These are phyloP conservation scores for Irpex lacteus DNA, from an alignment of 1,284 basidiomycete genomes.

Conservation along the genomic window DNA sequence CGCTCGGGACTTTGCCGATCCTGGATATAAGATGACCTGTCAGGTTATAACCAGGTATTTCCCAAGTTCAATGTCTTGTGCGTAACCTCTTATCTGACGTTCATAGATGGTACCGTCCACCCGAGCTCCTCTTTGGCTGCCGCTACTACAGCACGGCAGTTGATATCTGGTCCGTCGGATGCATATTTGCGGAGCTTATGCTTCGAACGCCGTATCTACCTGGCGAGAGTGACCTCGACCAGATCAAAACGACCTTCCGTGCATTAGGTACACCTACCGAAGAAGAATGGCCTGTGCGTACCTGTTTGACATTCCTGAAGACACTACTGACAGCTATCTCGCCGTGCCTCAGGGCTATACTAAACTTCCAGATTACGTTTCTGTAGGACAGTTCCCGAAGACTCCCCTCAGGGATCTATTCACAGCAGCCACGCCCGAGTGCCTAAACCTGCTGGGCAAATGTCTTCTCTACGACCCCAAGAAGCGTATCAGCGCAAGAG, in stretches of 20 bases:
- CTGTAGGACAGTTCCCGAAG: conserved; percentile 80
- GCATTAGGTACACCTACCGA: conserved; percentile 96
- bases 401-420: conserved; percentile 84
- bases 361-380: conserved; percentile 86
- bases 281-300: conserved; percentile 90
- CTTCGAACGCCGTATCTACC: conserved; percentile 91
- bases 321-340: background rate
- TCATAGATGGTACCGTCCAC: conserved; percentile 93
- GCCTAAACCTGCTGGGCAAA: conserved; percentile 80
- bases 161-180: conserved; percentile 94
- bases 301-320: background rate
- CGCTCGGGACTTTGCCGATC: conserved; percentile 92
- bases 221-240: conserved; percentile 95
- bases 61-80: background rate
- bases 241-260: conserved; percentile 91
- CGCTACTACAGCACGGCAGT: conserved; percentile 87
- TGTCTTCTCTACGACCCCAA: conserved; percentile 87
- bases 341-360: conserved; percentile 68
- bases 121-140: conserved; percentile 87
- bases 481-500: conserved; percentile 77
- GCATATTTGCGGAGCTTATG: conserved; percentile 96
- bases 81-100: background rate
- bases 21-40: conserved; percentile 94
- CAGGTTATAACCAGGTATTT: conserved; percentile 93
- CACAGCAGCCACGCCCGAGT: conserved; percentile 86